A percentile compares a stretch with the other conserved stretches of the same genome.
phyloP scores from a whole-genome alignment of 805 yeast genomes.

The Candida ipomoeae region DNA sequence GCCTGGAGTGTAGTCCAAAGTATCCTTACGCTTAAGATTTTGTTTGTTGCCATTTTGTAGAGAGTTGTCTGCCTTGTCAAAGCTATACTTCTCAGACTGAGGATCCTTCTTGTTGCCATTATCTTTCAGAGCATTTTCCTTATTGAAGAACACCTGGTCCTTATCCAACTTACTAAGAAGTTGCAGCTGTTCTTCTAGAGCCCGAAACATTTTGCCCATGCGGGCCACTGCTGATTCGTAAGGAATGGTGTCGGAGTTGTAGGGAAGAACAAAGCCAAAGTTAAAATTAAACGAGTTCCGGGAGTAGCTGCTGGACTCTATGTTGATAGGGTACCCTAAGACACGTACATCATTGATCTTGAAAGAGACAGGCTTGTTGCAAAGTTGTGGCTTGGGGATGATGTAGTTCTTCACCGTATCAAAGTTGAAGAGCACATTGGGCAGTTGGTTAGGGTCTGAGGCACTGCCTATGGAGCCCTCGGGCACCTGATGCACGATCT shows the following conservation, averaged over 20 bases:
- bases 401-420: constrained; percentile 84
- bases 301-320: constrained; percentile 69
- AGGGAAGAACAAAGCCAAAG: constrained; percentile 85
- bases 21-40: not conserved
- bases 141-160: constrained; percentile 34
- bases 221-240: constrained; percentile 83
- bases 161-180: constrained; percentile 54
- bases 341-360: constrained; percentile 67
- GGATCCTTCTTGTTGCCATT: not conserved
- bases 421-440: constrained; percentile 55
- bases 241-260: constrained; percentile 74
- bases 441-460: constrained; percentile 6
- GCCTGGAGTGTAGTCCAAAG: constrained; percentile 27
- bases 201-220: constrained; percentile 83
- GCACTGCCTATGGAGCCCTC: constrained; percentile 50
- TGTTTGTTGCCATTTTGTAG: not conserved
- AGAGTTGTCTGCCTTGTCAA: not conserved
- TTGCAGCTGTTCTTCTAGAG: constrained; percentile 84
- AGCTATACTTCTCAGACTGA: not conserved
- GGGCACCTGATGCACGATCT: constrained; percentile 88
- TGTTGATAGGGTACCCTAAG: constrained; percentile 84
- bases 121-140: not conserved
- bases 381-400: constrained; percentile 89
- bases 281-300: constrained; percentile 92
- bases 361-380: constrained; percentile 75